A percentile compares a stretch with the other conserved stretches of the same genome.
phyloP scores from a whole-genome alignment of 257 asterid genomes.

The Gardenia jasminoides region DNA sequence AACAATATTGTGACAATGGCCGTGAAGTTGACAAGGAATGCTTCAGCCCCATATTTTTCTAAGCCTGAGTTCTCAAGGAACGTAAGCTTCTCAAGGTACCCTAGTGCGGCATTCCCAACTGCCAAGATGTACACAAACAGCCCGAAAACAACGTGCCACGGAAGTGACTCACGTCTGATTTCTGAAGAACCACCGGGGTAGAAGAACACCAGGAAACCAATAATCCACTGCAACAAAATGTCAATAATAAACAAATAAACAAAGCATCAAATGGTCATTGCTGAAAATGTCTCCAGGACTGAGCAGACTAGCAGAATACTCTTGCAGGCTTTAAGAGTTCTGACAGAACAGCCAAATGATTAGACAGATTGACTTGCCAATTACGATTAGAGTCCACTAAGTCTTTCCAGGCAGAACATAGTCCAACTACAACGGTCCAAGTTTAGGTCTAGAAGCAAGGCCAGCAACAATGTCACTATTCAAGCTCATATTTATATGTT shows the following conservation, averaged over 20 bases:
- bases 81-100: conserved; percentile 90
- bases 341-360: not conserved
- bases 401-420: not conserved
- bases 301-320: not conserved
- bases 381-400: not conserved
- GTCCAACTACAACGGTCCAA: not conserved
- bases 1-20: conserved; percentile 74
- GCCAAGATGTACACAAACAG: conserved; percentile 60
- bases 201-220: conserved; percentile 82
- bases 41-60: conserved; percentile 78
- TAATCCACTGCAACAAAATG: conserved; percentile 69
- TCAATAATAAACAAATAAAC: not conserved
- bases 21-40: conserved; percentile 84
- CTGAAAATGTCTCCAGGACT: not conserved
- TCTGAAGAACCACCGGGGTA: conserved; percentile 79
- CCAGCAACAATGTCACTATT: not conserved
- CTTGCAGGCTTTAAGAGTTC: not conserved
- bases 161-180: conserved; percentile 69
- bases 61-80: conserved; percentile 72
- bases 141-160: conserved; percentile 91
- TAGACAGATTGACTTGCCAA: not conserved
- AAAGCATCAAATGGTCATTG: not conserved
- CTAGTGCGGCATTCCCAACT: conserved; percentile 61
- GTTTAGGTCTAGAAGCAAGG: not conserved
- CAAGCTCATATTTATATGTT: too few species aligned